Percentiles rank a stretch among this genome's conserved stretches.
Conservation (phyloP, 2,329 filamentous ascomycete species). For the Calycina herbarum region DNA sequence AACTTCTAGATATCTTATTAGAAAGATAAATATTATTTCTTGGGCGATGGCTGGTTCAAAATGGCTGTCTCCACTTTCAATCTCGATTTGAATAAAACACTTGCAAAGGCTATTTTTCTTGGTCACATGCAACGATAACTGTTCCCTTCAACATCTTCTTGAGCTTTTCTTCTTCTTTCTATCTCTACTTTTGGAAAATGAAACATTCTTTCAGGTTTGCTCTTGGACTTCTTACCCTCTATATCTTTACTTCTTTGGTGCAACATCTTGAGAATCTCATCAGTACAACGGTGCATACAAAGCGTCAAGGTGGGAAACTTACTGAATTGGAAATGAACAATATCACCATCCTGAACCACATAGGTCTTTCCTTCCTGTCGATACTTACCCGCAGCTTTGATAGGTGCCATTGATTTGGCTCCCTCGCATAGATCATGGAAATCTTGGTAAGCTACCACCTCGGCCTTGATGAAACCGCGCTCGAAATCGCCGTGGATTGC, state of each 20-base stretch:
- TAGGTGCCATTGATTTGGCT: conserved; percentile 46
- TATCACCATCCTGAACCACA: conserved; percentile 46
- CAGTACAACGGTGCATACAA: neutral
- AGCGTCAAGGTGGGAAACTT: conserved; percentile 28
- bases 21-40: too few species aligned
- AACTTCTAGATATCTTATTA: too few species aligned
- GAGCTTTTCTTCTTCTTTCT: too few species aligned
- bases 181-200: too few species aligned
- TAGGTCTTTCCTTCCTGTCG: conserved; percentile 47
- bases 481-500: conserved; percentile 46
- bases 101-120: too few species aligned
- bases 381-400: conserved; percentile 48
- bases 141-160: too few species aligned
- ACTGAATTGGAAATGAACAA: conserved; percentile 48
- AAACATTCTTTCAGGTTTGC: too few species aligned
- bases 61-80: too few species aligned
- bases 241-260: conserved; percentile 22
- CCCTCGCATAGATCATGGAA: conserved; percentile 47
- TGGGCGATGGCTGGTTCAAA: too few species aligned
- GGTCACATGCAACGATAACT: too few species aligned
- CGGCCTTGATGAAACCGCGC: conserved; percentile 47
- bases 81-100: too few species aligned
- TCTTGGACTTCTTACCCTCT: neutral
- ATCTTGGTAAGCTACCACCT: conserved; percentile 47
- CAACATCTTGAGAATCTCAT: conserved; percentile 16